A percentile compares a stretch with the other conserved stretches of the same genome.
Conservation (phyloP, 129 eudicot species). For the Kitagawia praeruptora region DNA sequence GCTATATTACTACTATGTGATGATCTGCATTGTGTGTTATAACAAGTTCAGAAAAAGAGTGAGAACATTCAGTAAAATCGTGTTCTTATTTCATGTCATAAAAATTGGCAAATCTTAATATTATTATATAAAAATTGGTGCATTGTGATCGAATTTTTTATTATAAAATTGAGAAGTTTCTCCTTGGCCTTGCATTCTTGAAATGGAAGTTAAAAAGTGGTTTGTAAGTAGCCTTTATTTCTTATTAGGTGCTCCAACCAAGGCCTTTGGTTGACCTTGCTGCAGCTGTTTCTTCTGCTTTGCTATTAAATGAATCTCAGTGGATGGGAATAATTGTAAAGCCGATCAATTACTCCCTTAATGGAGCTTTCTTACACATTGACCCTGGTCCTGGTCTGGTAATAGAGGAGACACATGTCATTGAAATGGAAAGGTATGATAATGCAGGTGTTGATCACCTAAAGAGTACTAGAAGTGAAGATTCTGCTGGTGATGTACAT, state of each 20-base stretch:
- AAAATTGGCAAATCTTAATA: background rate
- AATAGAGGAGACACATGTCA: conserved; percentile 44
- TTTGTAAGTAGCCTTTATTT: conserved; percentile 13
- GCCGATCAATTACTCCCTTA: conserved; percentile 65
- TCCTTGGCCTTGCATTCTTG: background rate
- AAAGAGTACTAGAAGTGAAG: conserved; percentile 15
- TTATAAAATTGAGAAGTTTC: background rate
- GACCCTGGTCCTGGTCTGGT: conserved; percentile 76
- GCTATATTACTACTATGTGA: background rate
- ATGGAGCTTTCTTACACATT: conserved; percentile 72
- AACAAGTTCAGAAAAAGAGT: background rate
- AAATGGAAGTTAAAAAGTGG: background rate
- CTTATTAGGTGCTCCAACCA: conserved; percentile 66
- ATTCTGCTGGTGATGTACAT: conserved; percentile 34
- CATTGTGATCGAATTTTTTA: too few species aligned
- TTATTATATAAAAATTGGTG: background rate
- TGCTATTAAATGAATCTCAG: conserved; percentile 83
- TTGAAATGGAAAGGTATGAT: conserved; percentile 62
- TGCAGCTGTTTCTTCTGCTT: conserved; percentile 87
- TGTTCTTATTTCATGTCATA: background rate
- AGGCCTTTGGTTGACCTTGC: conserved; percentile 84
- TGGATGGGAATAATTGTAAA: conserved; percentile 87
- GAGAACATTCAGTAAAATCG: background rate
- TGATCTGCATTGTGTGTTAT: background rate
- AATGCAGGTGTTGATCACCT: conserved; percentile 17